A percentile compares a stretch with the other conserved stretches of the same genome.
These are phyloP conservation scores for Millerago galiae DNA, from an alignment of 805 yeast genomes.

Conservation along the genomic window DNA sequence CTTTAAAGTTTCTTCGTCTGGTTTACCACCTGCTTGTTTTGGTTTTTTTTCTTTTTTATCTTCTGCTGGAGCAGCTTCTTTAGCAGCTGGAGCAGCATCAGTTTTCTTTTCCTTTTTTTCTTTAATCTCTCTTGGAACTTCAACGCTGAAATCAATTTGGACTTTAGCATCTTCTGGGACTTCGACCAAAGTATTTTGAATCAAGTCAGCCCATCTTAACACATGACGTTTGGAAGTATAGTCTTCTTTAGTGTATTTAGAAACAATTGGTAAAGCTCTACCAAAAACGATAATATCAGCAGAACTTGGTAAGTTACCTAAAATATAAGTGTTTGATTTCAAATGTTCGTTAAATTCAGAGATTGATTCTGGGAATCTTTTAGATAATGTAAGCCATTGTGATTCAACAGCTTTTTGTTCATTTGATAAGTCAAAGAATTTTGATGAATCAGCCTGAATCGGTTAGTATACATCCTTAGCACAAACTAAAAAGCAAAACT, in stretches of 20 bases:
- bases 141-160: slow-evolving; percentile 50
- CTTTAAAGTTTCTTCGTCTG: slow-evolving; percentile 42
- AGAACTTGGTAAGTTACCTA: slow-evolving; percentile 58
- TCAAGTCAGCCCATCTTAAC: slow-evolving; percentile 85
- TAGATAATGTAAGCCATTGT: slow-evolving; percentile 75
- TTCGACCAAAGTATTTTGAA: slow-evolving; percentile 61
- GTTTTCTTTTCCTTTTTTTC: slow-evolving; percentile 46
- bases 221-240: slow-evolving; percentile 71
- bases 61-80: slow-evolving; percentile 18
- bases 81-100: slow-evolving; percentile 17
- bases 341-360: slow-evolving; percentile 63
- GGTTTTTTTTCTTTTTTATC: slow-evolving; percentile 36
- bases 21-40: slow-evolving; percentile 34
- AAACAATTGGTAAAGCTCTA: slow-evolving; percentile 54
- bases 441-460: slow-evolving; percentile 18
- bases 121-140: slow-evolving; percentile 70
- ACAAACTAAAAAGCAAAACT: neutral
- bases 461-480: neutral
- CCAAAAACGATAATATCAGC: slow-evolving; percentile 72
- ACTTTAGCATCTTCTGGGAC: slow-evolving; percentile 51
- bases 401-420: slow-evolving; percentile 67
- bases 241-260: slow-evolving; percentile 46
- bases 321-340: slow-evolving; percentile 62
- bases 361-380: slow-evolving; percentile 47
- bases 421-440: slow-evolving; percentile 21